Percentiles rank a stretch among this genome's conserved stretches.
Conservation (phyloP, 1,284 basidiomycete species). For the Fomitiporia mediterranea region DNA sequence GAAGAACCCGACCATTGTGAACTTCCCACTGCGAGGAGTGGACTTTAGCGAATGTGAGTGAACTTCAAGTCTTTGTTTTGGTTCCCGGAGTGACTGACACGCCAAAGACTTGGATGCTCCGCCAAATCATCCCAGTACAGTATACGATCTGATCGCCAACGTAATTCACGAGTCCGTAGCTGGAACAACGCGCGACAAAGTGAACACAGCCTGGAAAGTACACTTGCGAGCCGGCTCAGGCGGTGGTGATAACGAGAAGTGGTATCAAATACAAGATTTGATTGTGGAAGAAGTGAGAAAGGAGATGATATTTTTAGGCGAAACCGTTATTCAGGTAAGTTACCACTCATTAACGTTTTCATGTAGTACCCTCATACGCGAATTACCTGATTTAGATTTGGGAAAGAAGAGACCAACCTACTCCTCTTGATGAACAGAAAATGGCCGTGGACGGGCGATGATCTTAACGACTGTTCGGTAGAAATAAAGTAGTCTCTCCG, state of each 20-base stretch:
- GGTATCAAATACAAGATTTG: constrained; percentile 97
- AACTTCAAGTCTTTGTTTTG: constrained; percentile 18
- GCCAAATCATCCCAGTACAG: constrained; percentile 51
- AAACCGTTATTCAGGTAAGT: constrained; percentile 87
- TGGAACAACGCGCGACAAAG: constrained; percentile 87
- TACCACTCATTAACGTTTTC: constrained; percentile 1
- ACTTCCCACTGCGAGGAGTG: constrained; percentile 90
- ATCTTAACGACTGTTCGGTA: too few species aligned
- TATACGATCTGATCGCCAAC: constrained; percentile 96
- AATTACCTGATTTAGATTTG: too few species aligned
- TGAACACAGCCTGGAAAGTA: constrained; percentile 87
- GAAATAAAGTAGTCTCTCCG: neutral
- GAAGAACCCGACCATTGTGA: constrained; percentile 98
- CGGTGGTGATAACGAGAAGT: constrained; percentile 83
- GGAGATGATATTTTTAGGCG: constrained; percentile 98
- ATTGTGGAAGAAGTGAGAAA: constrained; percentile 93
- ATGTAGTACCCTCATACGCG: constrained; percentile 11
- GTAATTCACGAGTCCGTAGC: constrained; percentile 93
- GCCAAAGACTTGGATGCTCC: constrained; percentile 70
- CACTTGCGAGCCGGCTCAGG: constrained; percentile 78
- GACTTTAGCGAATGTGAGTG: constrained; percentile 86
- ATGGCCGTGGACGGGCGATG: constrained; percentile 14
- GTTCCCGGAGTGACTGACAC: constrained; percentile 21
- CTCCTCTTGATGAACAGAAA: too few species aligned
- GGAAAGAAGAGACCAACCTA: constrained; percentile 43